Conservation (phyloP, 805 yeast genomes). For the Candida montana region DNA sequence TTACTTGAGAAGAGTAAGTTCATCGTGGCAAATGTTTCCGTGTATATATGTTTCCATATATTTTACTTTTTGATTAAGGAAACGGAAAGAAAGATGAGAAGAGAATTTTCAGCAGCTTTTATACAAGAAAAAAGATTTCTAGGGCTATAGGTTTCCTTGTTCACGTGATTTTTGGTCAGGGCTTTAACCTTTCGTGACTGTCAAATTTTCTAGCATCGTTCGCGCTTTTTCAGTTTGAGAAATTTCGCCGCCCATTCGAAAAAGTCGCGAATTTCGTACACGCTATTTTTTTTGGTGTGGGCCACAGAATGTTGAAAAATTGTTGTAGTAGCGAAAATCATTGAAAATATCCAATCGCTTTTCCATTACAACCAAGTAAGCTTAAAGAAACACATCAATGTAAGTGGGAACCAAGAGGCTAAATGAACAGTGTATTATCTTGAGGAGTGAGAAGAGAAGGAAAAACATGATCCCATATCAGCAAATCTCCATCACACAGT, state of each 20-base stretch:
- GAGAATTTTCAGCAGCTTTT: background rate
- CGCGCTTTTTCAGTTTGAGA: too few relatives aligned
- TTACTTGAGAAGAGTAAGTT: conserved; percentile 24
- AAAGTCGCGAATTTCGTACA: conserved; percentile 6
- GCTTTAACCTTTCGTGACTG: conserved; percentile 14
- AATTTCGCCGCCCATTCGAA: too few relatives aligned
- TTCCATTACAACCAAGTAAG: background rate
- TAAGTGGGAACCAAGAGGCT: conserved; percentile 14
- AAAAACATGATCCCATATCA: background rate
- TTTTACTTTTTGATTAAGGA: conserved; percentile 28
- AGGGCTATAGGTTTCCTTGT: conserved; percentile 2
- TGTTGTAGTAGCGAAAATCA: conserved; percentile 4
- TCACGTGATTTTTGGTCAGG: conserved; percentile 7
- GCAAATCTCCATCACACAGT: too few relatives aligned
- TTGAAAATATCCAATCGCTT: conserved; percentile 5
- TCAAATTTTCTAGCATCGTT: conserved; percentile 11
- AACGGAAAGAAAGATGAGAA: conserved; percentile 9
- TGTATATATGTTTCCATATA: conserved; percentile 22
- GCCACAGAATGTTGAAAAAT: conserved; percentile 3
- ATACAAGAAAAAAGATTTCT: too few relatives aligned
- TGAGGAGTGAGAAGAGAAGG: background rate
- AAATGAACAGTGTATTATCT: background rate
- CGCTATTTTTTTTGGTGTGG: conserved; percentile 3
- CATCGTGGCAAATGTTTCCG: conserved; percentile 32
- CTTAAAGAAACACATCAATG: conserved; percentile 18